A percentile compares a stretch with the other conserved stretches of the same genome.
phyloP scores from a whole-genome alignment of 176 grass and related monocot species.

The Cymbopogon citratus region DNA sequence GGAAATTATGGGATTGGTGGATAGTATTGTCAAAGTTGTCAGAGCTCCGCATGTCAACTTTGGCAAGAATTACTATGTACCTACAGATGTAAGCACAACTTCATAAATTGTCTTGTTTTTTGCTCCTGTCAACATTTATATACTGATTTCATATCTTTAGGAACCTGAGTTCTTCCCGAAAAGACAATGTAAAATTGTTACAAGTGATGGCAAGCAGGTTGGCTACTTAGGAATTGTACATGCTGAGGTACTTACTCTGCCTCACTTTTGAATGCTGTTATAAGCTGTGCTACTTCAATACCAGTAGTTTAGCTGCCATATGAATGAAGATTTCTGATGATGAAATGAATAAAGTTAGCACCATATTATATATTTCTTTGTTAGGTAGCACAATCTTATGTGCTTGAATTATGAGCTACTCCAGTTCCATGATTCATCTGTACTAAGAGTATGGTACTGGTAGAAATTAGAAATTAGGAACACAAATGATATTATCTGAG shows the following conservation, averaged over 20 bases:
- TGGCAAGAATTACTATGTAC: constrained; percentile 48
- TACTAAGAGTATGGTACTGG: no score
- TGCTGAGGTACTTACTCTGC: constrained; percentile 53
- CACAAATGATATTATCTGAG: not conserved
- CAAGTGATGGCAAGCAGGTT: constrained; percentile 56
- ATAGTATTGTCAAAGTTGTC: constrained; percentile 83
- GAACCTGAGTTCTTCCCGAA: constrained; percentile 86
- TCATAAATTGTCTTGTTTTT: not conserved
- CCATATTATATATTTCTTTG: not conserved
- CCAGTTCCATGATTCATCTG: not conserved
- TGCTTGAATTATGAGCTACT: not conserved
- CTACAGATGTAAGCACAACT: constrained; percentile 59
- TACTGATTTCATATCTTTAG: constrained; percentile 34
- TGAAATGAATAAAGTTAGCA: not conserved
- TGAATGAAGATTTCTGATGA: not conserved
- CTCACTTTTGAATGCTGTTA: not conserved
- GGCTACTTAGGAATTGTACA: constrained; percentile 85
- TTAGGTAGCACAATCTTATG: not conserved
- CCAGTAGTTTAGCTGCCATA: not conserved
- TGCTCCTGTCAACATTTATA: constrained; percentile 14
- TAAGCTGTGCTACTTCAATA: no score
- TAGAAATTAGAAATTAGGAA: not conserved
- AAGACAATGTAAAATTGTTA: constrained; percentile 80
- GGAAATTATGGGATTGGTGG: constrained; percentile 94
- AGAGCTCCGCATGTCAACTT: constrained; percentile 49